Evolutionary conservation across 2,329 filamentous ascomycete species (phyloP).

Genomic region (Talaromyces sp.): DNA sequence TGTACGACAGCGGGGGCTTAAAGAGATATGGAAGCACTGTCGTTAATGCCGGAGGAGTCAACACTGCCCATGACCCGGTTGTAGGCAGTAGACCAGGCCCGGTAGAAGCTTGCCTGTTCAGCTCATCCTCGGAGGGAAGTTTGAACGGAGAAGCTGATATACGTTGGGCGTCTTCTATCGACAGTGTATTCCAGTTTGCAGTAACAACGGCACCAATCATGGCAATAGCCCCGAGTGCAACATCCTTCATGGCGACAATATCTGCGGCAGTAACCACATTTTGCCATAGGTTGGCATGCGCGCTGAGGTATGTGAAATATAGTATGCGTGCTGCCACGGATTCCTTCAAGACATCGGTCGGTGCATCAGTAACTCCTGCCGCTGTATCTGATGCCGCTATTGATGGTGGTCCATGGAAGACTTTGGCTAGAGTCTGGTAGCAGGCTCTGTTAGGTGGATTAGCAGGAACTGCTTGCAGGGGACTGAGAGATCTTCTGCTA

Average conservation of each 20-base stretch:
- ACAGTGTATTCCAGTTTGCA: slow-evolving; percentile 51
- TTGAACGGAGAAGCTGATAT: slow-evolving; percentile 28
- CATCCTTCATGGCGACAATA: slow-evolving; percentile 55
- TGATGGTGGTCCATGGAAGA: slow-evolving; percentile 56
- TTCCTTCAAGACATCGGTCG: slow-evolving; percentile 46
- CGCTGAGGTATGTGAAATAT: slow-evolving; percentile 53
- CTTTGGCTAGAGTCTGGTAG: slow-evolving; percentile 52
- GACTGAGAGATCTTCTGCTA: slow-evolving; percentile 36
- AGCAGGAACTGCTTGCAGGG: slow-evolving; percentile 51
- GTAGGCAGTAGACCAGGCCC: slow-evolving; percentile 36
- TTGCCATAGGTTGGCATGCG: slow-evolving; percentile 51
- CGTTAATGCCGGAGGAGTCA: slow-evolving; percentile 50
- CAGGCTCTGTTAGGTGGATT: slow-evolving; percentile 53
- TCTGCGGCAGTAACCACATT: slow-evolving; percentile 54
- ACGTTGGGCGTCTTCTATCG: slow-evolving; percentile 28
- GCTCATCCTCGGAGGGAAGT: slow-evolving; percentile 40
- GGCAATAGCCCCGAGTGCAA: slow-evolving; percentile 53
- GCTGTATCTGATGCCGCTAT: slow-evolving; percentile 20
- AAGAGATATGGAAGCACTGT: slow-evolving; percentile 56
- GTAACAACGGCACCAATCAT: slow-evolving; percentile 53
- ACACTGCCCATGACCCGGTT: slow-evolving; percentile 50
- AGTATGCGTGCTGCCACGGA: slow-evolving; percentile 53
- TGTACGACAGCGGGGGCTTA: slow-evolving; percentile 55
- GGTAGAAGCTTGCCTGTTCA: slow-evolving; percentile 37
- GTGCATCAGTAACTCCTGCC: slow-evolving; percentile 28